Evolutionary conservation across 352 stramenopile species (phyloP).

Genomic region (Phytophthora fragariae): DNA sequence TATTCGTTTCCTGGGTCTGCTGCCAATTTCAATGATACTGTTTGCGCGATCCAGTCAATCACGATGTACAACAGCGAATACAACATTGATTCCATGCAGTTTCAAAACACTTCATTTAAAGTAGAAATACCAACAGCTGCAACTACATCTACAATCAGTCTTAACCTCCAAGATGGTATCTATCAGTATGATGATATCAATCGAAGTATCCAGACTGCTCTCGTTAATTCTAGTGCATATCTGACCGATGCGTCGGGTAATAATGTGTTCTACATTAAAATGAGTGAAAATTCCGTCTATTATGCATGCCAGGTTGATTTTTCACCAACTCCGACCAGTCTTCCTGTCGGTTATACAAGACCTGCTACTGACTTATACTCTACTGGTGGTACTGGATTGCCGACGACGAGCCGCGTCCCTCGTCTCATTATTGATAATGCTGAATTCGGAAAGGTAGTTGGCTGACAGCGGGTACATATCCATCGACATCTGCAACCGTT

Average conservation of each 20-base stretch:
- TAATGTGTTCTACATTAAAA: conserved; percentile 20
- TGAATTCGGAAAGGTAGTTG: conserved; percentile 18
- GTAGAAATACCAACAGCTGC: conserved; percentile 18
- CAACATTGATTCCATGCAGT: conserved; percentile 14
- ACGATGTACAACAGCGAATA: conserved; percentile 10
- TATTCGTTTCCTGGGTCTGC: neutral
- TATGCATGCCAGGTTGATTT: conserved; percentile 20
- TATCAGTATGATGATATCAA: conserved; percentile 17
- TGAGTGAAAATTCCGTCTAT: conserved; percentile 18
- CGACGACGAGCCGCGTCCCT: conserved; percentile 7
- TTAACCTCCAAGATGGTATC: conserved; percentile 12
- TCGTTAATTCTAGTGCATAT: conserved; percentile 17
- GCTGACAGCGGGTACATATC: conserved; percentile 17
- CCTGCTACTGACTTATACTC: conserved; percentile 13
- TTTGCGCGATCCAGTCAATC: conserved; percentile 13
- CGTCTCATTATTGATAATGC: conserved; percentile 28
- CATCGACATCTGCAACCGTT: conserved; percentile 8
- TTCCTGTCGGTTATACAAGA: conserved; percentile 5
- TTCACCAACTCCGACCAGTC: neutral
- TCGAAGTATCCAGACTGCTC: conserved; percentile 12
- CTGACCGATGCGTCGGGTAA: conserved; percentile 8
- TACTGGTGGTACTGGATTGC: conserved; percentile 14
- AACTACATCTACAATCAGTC: conserved; percentile 3
- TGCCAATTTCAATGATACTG: neutral
- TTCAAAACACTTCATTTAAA: conserved; percentile 7